Evolutionary conservation across 116 monocot species (phyloP).

Genomic region (Trichopus zeylanicus): DNA sequence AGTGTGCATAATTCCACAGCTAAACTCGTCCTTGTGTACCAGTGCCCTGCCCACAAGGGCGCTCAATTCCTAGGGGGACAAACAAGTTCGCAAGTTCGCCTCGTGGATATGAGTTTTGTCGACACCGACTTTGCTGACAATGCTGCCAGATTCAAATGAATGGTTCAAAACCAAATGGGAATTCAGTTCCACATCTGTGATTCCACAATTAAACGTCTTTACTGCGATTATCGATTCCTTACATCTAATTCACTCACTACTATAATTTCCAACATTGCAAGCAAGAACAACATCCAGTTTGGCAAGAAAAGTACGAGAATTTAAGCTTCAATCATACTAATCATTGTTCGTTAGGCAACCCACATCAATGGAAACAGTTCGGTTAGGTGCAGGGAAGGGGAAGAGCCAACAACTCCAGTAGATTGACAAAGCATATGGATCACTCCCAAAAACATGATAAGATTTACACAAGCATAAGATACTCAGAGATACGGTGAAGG

Average conservation of each 20-base stretch:
- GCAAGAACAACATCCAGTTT: neutral
- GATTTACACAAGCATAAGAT: too few species aligned
- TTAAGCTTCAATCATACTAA: neutral
- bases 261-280: neutral
- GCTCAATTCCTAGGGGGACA: neutral
- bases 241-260: too few species aligned
- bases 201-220: too few species aligned
- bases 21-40: neutral
- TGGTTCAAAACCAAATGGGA: neutral
- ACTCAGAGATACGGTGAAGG: neutral
- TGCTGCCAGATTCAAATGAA: neutral
- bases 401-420: too few species aligned
- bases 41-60: neutral
- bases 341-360: neutral
- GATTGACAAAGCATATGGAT: too few species aligned
- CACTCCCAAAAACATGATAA: too few species aligned
- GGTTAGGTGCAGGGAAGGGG: neutral
- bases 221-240: too few species aligned
- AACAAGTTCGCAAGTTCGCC: neutral
- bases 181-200: too few species aligned
- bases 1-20: too few species aligned
- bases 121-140: neutral
- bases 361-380: constrained; percentile 3
- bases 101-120: neutral
- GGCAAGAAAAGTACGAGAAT: neutral